phyloP scores from a whole-genome alignment of 2,329 filamentous ascomycete species.

The Neopestalotiopsis clavispora region DNA sequence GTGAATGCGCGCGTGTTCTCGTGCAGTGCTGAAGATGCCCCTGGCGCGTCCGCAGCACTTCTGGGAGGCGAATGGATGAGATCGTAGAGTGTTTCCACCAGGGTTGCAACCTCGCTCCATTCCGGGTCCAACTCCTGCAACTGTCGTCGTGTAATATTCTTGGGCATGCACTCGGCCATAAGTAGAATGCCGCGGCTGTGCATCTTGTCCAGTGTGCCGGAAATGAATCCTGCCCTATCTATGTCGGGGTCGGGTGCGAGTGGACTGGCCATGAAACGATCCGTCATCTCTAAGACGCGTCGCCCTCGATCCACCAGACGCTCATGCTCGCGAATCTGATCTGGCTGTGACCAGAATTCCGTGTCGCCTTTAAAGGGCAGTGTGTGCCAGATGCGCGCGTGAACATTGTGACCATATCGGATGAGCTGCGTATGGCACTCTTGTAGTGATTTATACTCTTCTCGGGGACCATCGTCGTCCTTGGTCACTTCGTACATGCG shows the following conservation, averaged over 20 bases:
- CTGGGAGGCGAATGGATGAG: not conserved
- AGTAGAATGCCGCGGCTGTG: not conserved
- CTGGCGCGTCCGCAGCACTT: too few relatives aligned
- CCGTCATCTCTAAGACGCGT: constrained; percentile 4
- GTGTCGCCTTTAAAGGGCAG: constrained; percentile 14
- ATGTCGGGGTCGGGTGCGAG: not conserved
- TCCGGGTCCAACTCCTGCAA: not conserved
- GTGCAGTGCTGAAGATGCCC: not conserved
- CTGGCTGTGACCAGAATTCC: constrained; percentile 12
- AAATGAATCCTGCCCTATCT: constrained; percentile 1
- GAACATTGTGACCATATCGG: not conserved
- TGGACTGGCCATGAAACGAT: constrained; percentile 2
- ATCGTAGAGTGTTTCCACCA: not conserved
- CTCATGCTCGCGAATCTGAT: constrained; percentile 2
- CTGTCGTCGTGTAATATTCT: constrained; percentile 8
- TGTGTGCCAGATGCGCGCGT: constrained; percentile 14
- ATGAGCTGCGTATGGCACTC: constrained; percentile 2
- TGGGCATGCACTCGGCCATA: constrained; percentile 13
- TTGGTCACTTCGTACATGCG: not conserved
- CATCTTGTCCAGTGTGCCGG: constrained; percentile 12
- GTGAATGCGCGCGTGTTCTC: constrained; percentile 4
- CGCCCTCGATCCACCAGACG: constrained; percentile 9
- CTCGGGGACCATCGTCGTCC: constrained; percentile 15
- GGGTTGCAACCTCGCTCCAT: not conserved
- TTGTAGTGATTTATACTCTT: not conserved